These are phyloP conservation scores for Fusarium temperatum DNA, from an alignment of 2,329 filamentous ascomycete species.

Conservation along the genomic window DNA sequence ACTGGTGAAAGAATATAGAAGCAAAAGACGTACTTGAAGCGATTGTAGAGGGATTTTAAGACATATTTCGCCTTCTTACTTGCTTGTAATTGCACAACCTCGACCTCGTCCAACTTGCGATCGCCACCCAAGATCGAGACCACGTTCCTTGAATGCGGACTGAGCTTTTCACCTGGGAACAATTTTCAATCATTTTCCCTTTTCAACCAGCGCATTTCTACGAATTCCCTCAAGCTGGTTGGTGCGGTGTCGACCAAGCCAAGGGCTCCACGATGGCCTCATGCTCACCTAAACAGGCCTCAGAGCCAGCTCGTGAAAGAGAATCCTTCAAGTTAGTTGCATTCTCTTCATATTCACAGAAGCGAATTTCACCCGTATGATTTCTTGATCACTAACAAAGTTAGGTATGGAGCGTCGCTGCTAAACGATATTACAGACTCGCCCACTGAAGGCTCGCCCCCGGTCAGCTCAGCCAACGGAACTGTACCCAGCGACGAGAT, in stretches of 20 bases:
- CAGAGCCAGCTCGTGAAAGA: conserved; percentile 22
- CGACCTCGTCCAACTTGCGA: background rate
- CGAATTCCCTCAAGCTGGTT: background rate
- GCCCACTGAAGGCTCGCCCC: conserved; percentile 11
- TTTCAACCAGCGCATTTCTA: background rate
- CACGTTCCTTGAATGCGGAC: background rate
- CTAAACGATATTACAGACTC: conserved; percentile 11
- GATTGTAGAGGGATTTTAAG: background rate
- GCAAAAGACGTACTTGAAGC: background rate
- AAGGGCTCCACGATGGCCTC: conserved; percentile 6
- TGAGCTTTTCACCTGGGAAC: background rate
- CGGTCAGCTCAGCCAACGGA: background rate
- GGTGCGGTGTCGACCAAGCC: background rate
- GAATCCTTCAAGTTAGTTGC: conserved; percentile 29
- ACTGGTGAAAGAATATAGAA: background rate
- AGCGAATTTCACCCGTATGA: background rate
- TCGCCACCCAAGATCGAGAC: background rate
- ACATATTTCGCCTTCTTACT: background rate
- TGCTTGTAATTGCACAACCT: background rate
- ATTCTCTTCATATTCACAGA: background rate
- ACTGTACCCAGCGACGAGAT: background rate
- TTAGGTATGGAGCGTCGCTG: conserved; percentile 23
- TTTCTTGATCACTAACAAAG: background rate
- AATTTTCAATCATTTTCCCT: background rate
- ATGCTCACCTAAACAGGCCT: conserved; percentile 10